Evolutionary conservation across 2,329 filamentous ascomycete genomes (phyloP).

Genomic region (Bipolaris zeicola): DNA sequence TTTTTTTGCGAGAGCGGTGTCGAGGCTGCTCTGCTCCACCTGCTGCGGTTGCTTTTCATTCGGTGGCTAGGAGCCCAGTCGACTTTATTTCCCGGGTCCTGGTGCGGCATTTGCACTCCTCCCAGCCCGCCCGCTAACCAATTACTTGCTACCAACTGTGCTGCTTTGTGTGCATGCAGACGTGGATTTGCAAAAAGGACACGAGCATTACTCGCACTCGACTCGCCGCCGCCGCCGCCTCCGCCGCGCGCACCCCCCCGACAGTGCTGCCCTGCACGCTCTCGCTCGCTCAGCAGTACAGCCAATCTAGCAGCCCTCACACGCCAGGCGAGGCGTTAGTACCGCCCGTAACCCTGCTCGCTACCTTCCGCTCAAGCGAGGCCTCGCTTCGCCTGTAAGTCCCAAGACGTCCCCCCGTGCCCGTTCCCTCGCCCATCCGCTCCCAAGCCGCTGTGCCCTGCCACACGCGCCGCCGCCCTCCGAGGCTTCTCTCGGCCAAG

Average conservation of each 20-base stretch:
- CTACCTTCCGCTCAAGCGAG: constrained; percentile 26
- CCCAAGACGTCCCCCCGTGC: not conserved
- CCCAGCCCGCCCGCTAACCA: not conserved
- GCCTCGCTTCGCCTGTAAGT: constrained; percentile 18
- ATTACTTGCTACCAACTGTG: not conserved
- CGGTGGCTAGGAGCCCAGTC: not conserved
- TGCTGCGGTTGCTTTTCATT: not conserved
- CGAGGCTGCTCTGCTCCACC: constrained; percentile 3
- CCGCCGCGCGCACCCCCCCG: too few relatives aligned
- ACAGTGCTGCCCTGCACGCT: not conserved
- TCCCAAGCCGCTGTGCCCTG: constrained; percentile 18
- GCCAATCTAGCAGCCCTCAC: not conserved
- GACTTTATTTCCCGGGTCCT: not conserved
- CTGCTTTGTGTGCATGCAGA: not conserved
- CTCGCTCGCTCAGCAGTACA: not conserved
- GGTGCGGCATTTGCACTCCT: not conserved
- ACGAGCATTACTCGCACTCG: too few relatives aligned
- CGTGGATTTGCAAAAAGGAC: too few relatives aligned
- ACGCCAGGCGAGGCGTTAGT: constrained; percentile 4
- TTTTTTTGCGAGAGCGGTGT: constrained; percentile 6
- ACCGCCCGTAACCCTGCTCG: constrained; percentile 7
- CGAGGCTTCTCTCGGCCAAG: constrained; percentile 17
- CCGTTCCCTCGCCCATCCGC: constrained; percentile 7
- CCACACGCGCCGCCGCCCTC: constrained; percentile 24
- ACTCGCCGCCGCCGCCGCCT: not conserved